Conservation (phyloP, 768 basidiomycete species). For the Collybia sp. region DNA sequence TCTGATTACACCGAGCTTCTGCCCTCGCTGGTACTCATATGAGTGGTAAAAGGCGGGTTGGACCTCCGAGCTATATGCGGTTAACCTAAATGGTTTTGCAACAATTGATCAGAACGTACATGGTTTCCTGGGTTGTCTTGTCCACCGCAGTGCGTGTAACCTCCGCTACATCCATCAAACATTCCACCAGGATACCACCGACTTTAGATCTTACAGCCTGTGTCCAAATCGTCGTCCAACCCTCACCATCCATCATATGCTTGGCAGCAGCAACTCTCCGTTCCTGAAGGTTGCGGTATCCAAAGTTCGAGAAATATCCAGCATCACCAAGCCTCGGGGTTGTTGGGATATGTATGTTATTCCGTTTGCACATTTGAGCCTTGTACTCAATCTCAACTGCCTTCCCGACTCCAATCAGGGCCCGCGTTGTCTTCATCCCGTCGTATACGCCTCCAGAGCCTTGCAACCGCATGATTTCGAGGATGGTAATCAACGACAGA, state of each 20-base stretch:
- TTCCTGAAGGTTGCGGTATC: slow-evolving; percentile 57
- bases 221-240: slow-evolving; percentile 82
- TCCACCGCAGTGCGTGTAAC: slow-evolving; percentile 58
- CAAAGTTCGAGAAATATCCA: slow-evolving; percentile 53
- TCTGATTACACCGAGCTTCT: slow-evolving; percentile 88
- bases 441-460: slow-evolving; percentile 72
- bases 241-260: slow-evolving; percentile 60
- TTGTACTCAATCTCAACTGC: slow-evolving; percentile 92
- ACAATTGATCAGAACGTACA: slow-evolving; percentile 41
- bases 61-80: slow-evolving; percentile 50
- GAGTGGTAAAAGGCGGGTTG: slow-evolving; percentile 91
- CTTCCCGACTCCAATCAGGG: slow-evolving; percentile 73
- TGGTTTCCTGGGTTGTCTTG: slow-evolving; percentile 50
- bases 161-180: slow-evolving; percentile 79
- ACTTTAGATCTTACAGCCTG: slow-evolving; percentile 71
- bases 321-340: slow-evolving; percentile 20
- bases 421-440: slow-evolving; percentile 88
- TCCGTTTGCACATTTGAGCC: slow-evolving; percentile 67
- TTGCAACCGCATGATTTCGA: slow-evolving; percentile 81
- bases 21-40: slow-evolving; percentile 92
- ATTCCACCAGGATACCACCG: slow-evolving; percentile 79
- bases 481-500: slow-evolving; percentile 83
- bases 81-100: slow-evolving; percentile 4
- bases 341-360: slow-evolving; percentile 48
- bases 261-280: slow-evolving; percentile 64